phyloP scores from a whole-genome alignment of 2,329 filamentous ascomycete genomes.

The Penicillium corylophilum region DNA sequence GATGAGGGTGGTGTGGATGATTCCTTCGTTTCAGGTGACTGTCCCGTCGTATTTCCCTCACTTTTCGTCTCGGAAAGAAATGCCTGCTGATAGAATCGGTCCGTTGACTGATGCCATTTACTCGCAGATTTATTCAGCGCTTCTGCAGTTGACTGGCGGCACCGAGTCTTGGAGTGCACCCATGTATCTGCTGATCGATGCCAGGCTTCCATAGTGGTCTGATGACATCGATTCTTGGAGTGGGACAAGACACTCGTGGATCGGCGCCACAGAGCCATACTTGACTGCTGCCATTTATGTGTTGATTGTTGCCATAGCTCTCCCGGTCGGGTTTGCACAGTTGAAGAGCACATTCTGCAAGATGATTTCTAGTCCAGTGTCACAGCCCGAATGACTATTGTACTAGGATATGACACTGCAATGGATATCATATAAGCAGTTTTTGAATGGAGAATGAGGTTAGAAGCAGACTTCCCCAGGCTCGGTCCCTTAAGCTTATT shows the following conservation, averaged over 20 bases:
- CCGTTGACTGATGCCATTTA: conserved; percentile 11
- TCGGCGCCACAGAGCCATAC: conserved; percentile 8
- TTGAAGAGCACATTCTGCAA: neutral
- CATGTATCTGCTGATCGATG: conserved; percentile 13
- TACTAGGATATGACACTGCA: neutral
- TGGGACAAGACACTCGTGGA: conserved; percentile 1
- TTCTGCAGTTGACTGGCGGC: conserved; percentile 10
- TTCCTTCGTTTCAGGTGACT: neutral
- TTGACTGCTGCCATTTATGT: conserved; percentile 16
- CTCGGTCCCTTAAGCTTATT: neutral
- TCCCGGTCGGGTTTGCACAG: neutral
- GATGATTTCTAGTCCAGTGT: neutral
- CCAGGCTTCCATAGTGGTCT: conserved; percentile 12
- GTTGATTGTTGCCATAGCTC: conserved; percentile 7
- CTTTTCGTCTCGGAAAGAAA: neutral
- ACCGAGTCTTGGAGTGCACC: conserved; percentile 9
- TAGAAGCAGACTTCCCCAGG: neutral
- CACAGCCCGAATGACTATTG: neutral
- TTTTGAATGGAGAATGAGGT: neutral
- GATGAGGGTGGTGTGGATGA: neutral
- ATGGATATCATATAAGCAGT: neutral
- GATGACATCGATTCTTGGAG: conserved; percentile 10
- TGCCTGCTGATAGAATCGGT: conserved; percentile 6
- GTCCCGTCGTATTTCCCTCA: neutral
- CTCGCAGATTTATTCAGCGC: conserved; percentile 8